phyloP scores from a whole-genome alignment of 176 grass and related monocot genomes.

The Aegilops sharonensis region DNA sequence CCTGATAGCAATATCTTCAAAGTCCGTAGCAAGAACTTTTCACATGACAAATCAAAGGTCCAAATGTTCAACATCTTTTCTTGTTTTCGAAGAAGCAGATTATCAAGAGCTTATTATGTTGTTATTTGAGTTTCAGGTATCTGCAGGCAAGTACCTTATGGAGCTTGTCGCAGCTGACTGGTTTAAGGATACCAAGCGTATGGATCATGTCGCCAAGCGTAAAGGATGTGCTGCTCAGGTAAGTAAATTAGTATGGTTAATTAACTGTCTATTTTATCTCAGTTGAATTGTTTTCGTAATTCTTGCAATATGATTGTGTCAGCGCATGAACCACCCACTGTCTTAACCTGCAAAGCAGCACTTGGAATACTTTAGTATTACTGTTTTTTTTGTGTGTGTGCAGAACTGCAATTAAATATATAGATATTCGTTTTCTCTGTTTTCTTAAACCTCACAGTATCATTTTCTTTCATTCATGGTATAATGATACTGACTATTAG shows the following conservation, averaged over 20 bases:
- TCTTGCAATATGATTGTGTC: background rate
- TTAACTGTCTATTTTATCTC: slow-evolving; percentile 3
- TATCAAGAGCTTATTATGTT: slow-evolving; percentile 24
- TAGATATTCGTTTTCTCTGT: background rate
- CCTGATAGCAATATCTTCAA: slow-evolving; percentile 91
- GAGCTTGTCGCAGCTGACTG: slow-evolving; percentile 83
- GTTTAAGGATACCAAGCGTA: slow-evolving; percentile 68
- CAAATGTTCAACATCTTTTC: background rate
- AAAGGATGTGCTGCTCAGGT: slow-evolving; percentile 76
- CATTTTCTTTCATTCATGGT: slow-evolving; percentile 3
- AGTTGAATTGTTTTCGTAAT: background rate
- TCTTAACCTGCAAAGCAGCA: slow-evolving; percentile 17
- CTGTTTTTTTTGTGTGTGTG: background rate
- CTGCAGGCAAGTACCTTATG: slow-evolving; percentile 83
- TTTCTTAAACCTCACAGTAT: background rate
- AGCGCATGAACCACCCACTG: background rate
- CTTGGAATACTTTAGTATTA: background rate
- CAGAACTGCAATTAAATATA: background rate
- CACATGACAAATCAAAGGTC: slow-evolving; percentile 95
- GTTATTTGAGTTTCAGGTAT: slow-evolving; percentile 51
- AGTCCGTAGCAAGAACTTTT: slow-evolving; percentile 87
- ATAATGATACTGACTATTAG: background rate
- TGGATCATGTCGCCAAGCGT: slow-evolving; percentile 85
- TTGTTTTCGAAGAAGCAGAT: slow-evolving; percentile 15
- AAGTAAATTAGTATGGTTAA: slow-evolving; percentile 15